These are phyloP conservation scores for Vaccinium corymbosum DNA, from an alignment of 148 eudicot genomes.

Conservation along the genomic window DNA sequence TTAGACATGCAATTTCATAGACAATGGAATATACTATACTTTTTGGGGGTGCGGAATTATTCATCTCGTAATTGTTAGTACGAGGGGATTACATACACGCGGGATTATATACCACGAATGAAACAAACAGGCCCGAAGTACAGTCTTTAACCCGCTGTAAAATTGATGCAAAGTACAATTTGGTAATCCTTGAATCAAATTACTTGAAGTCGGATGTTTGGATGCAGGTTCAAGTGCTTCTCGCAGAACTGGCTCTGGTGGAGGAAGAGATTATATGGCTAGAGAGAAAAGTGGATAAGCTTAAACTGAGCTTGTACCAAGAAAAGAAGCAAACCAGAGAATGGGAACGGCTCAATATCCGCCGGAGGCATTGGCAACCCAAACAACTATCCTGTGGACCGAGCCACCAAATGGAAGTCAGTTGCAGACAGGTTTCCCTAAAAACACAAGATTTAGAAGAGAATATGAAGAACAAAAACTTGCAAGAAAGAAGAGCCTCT, in stretches of 20 bases:
- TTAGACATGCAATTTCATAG: neutral
- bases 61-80: neutral
- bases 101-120: neutral
- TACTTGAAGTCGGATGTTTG: neutral
- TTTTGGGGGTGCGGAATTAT: no score
- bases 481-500: constrained; percentile 50
- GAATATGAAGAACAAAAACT: constrained; percentile 19
- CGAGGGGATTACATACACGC: neutral
- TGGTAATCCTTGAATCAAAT: neutral
- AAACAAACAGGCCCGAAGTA: neutral
- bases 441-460: constrained; percentile 30
- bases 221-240: constrained; percentile 61
- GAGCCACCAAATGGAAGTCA: constrained; percentile 20
- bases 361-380: constrained; percentile 16
- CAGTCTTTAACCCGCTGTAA: neutral
- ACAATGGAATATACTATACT: neutral
- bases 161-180: neutral
- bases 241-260: constrained; percentile 60
- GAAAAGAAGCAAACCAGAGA: constrained; percentile 41
- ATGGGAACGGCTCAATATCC: constrained; percentile 23
- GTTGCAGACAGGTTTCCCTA: constrained; percentile 18
- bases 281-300: constrained; percentile 49
- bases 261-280: constrained; percentile 78
- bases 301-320: constrained; percentile 42
- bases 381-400: constrained; percentile 24